Conservation (phyloP, 345 rosid species). For the Cardiospermum halicacabum region DNA sequence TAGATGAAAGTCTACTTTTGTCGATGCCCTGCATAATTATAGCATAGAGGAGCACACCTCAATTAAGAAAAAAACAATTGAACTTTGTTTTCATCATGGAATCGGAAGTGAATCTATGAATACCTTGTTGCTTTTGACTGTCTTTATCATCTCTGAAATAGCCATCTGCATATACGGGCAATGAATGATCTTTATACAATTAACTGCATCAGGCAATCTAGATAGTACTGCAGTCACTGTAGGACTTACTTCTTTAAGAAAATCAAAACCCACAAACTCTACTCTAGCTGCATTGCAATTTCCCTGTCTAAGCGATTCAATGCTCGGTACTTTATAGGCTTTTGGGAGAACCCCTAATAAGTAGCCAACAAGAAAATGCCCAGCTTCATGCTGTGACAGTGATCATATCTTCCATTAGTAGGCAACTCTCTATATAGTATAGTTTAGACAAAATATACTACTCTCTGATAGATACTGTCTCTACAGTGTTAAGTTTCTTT, state of each 20-base stretch:
- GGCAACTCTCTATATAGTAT: background rate
- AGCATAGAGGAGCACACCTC: too few relatives aligned
- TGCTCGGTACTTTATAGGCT: constrained; percentile 34
- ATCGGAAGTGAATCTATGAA: too few relatives aligned
- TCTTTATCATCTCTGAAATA: constrained; percentile 4
- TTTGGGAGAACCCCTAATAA: constrained; percentile 62
- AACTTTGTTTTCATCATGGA: background rate
- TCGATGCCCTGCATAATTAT: constrained; percentile 26
- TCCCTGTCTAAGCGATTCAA: constrained; percentile 23
- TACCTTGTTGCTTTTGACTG: too few relatives aligned
- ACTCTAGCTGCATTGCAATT: constrained; percentile 34
- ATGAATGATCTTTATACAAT: background rate
- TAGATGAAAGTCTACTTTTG: constrained; percentile 38
- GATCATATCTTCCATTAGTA: background rate
- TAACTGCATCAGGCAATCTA: background rate
- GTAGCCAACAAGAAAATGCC: constrained; percentile 57
- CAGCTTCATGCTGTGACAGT: constrained; percentile 57
- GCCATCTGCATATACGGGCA: constrained; percentile 15
- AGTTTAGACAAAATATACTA: background rate
- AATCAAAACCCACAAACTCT: constrained; percentile 50
- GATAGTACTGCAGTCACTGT: too few relatives aligned
- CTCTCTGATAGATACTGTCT: too few relatives aligned
- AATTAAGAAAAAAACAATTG: too few relatives aligned
- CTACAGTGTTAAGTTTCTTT: too few relatives aligned
- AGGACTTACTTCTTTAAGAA: constrained; percentile 49